phyloP scores from a whole-genome alignment of 331 rosid species.

The Spiraea crenata region DNA sequence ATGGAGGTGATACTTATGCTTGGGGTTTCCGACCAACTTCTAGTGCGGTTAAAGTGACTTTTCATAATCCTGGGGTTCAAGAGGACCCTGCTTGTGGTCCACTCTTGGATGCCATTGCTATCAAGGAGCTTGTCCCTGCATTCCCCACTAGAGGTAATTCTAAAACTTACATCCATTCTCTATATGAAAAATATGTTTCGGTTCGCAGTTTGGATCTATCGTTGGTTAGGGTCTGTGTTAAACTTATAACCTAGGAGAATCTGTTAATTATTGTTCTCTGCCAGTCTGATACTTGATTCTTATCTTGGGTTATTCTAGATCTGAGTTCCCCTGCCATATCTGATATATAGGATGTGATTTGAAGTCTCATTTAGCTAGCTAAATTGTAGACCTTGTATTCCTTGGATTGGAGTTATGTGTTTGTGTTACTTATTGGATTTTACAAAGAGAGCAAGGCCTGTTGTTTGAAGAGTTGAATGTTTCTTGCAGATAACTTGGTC shows the following conservation, averaged over 20 bases:
- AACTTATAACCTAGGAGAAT: not conserved
- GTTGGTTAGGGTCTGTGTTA: not conserved
- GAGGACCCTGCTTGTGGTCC: constrained; percentile 96
- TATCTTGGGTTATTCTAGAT: constrained; percentile 1
- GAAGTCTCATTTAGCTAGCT: not conserved
- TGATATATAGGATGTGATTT: not conserved
- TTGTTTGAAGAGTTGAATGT: constrained; percentile 8
- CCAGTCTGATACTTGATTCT: not conserved
- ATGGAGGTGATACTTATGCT: constrained; percentile 84
- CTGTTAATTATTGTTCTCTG: not conserved
- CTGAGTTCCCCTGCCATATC: not conserved
- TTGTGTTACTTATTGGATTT: not conserved
- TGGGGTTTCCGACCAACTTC: constrained; percentile 67
- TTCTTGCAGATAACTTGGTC: constrained; percentile 63
- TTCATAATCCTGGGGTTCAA: constrained; percentile 93
- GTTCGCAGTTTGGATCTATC: not conserved
- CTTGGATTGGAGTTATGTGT: not conserved
- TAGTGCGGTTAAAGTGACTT: constrained; percentile 51
- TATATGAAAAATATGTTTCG: not conserved
- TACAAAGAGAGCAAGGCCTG: not conserved
- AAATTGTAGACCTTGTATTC: not conserved
- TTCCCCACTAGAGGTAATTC: constrained; percentile 68
- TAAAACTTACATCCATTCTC: not conserved
- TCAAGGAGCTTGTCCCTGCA: constrained; percentile 70
- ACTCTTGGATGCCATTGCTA: constrained; percentile 89